Evolutionary conservation across 1,284 basidiomycete genomes (phyloP).

Genomic region (Ceratobasidium sp.): DNA sequence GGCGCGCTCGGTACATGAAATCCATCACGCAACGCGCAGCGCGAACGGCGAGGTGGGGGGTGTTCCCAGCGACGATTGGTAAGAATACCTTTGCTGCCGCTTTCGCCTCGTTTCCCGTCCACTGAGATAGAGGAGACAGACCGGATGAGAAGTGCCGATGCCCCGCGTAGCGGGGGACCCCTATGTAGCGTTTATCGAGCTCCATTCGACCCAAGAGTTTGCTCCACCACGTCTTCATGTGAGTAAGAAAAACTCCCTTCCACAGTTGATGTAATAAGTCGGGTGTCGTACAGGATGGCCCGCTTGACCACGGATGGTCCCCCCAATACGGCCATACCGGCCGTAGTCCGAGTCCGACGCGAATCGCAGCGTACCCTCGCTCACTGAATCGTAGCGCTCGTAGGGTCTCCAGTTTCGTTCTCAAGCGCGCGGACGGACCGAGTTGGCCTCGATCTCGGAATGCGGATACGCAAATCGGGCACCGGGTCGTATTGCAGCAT

Average conservation of each 20-base stretch:
- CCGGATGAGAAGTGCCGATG: conserved; percentile 39
- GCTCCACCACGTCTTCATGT: conserved; percentile 50
- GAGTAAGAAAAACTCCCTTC: conserved; percentile 55
- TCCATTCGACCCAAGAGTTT: conserved; percentile 23
- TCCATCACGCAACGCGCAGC: conserved; percentile 55
- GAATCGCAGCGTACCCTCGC: neutral
- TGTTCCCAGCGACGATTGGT: neutral
- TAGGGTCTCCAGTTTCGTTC: conserved; percentile 11
- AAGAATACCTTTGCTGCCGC: conserved; percentile 36
- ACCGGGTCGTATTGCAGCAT: conserved; percentile 30
- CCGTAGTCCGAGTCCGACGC: conserved; percentile 9
- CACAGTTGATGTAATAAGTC: conserved; percentile 56
- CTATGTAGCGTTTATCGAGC: conserved; percentile 37
- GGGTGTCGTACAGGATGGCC: conserved; percentile 52
- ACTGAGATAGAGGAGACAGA: conserved; percentile 31
- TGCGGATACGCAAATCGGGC: conserved; percentile 17
- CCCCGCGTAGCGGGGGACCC: conserved; percentile 17
- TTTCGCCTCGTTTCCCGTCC: conserved; percentile 44
- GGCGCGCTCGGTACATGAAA: conserved; percentile 54
- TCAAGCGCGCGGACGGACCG: neutral
- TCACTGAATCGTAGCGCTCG: neutral
- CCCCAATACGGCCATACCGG: conserved; percentile 52
- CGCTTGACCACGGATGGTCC: conserved; percentile 10
- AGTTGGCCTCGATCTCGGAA: neutral
- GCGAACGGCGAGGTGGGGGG: conserved; percentile 26